Conservation (phyloP, 2,329 filamentous ascomycete species). For the Magnaporthiopsis incrustans region DNA sequence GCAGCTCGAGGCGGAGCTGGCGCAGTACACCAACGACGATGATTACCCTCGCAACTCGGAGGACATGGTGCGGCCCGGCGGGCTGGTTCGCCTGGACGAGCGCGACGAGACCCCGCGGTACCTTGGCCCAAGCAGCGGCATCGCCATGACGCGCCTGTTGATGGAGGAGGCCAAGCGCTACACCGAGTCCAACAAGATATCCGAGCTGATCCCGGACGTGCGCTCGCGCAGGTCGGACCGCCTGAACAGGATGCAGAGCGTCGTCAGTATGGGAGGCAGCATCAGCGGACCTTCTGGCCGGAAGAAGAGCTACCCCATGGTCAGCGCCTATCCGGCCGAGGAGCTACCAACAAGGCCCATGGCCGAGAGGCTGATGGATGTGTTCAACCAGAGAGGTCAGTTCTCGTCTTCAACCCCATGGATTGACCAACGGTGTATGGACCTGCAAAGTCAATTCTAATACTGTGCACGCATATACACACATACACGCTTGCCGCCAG, state of each 20-base stretch:
- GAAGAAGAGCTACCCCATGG: constrained; percentile 85
- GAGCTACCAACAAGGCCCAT: constrained; percentile 66
- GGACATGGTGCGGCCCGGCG: constrained; percentile 78
- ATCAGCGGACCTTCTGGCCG: constrained; percentile 42
- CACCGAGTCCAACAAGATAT: constrained; percentile 83
- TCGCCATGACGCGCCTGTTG: constrained; percentile 86
- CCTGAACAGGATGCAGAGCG: constrained; percentile 57
- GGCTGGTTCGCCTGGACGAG: constrained; percentile 75
- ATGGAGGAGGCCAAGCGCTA: constrained; percentile 97
- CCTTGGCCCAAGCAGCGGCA: constrained; percentile 87
- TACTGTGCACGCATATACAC: background rate
- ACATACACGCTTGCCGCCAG: constrained; percentile 40
- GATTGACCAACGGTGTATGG: background rate
- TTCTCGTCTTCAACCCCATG: constrained; percentile 8
- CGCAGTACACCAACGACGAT: constrained; percentile 70
- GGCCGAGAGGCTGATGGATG: constrained; percentile 70
- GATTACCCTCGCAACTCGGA: constrained; percentile 65
- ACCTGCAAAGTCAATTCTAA: constrained; percentile 12
- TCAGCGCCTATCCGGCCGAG: constrained; percentile 74
- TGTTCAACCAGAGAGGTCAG: constrained; percentile 78
- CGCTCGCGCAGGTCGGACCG: constrained; percentile 47
- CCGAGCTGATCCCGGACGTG: constrained; percentile 77
- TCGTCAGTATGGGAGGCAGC: constrained; percentile 44
- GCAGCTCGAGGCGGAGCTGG: constrained; percentile 72
- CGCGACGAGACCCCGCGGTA: constrained; percentile 82